Percentiles rank a stretch among this genome's conserved stretches.
These are phyloP conservation scores for Fusarium acutatum DNA, from an alignment of 2,329 filamentous ascomycete species.

Conservation along the genomic window DNA sequence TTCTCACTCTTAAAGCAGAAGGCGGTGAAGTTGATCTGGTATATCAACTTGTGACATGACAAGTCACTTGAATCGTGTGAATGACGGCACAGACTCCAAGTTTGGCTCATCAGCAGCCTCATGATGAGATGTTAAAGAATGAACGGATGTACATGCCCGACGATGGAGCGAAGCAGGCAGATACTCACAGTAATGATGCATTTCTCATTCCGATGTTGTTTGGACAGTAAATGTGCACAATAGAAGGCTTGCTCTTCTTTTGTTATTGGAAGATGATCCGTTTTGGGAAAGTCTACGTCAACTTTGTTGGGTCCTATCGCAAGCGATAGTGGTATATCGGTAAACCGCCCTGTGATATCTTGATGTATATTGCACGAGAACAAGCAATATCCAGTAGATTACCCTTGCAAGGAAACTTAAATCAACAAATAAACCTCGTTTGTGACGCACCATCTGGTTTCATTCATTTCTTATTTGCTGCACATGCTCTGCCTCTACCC, in stretches of 20 bases:
- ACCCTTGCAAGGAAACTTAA: not conserved
- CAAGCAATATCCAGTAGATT: not conserved
- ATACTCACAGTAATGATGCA: not conserved
- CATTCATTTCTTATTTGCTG: not conserved
- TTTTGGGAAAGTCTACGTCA: not conserved
- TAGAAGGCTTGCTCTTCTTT: not conserved
- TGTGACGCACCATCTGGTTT: not conserved
- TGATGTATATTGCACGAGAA: not conserved
- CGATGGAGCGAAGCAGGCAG: not conserved
- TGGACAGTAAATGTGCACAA: not conserved
- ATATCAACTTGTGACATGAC: conserved; percentile 24
- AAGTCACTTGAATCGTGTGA: conserved; percentile 28
- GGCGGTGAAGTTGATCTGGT: not conserved
- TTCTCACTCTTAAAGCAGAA: not conserved
- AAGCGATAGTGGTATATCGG: not conserved
- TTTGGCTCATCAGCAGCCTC: conserved; percentile 1
- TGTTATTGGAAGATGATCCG: not conserved
- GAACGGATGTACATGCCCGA: not conserved
- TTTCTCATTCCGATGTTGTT: not conserved
- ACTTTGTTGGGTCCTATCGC: not conserved
- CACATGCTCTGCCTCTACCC: conserved; percentile 4
- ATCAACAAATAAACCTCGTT: not conserved
- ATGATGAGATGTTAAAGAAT: conserved; percentile 5
- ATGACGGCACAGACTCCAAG: conserved; percentile 8
- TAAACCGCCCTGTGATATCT: not conserved